These are phyloP conservation scores for Gnaphalium uliginosum DNA, from an alignment of 129 eudicot species.

Conservation along the genomic window DNA sequence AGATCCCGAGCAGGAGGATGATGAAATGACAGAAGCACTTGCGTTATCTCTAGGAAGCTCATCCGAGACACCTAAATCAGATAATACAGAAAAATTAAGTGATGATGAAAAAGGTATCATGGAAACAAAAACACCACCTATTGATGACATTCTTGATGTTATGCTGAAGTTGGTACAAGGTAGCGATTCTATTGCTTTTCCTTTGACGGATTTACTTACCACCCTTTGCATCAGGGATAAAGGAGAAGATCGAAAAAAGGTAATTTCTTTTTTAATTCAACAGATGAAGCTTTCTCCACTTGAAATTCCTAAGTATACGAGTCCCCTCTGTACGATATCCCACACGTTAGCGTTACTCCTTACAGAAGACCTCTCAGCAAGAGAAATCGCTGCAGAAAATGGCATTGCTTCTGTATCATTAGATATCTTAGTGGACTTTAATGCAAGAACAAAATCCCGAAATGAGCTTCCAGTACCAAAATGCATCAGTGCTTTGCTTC, in stretches of 20 bases:
- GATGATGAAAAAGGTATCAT: neutral
- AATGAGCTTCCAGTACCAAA: neutral
- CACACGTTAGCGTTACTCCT: conserved; percentile 1
- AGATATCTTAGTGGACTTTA: neutral
- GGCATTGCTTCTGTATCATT: neutral
- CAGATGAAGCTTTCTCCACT: conserved; percentile 5
- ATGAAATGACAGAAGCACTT: conserved; percentile 14
- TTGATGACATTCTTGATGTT: neutral
- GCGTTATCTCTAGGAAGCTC: conserved; percentile 10
- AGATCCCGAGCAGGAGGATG: neutral
- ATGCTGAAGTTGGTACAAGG: neutral
- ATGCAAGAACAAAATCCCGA: neutral
- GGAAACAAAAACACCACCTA: neutral
- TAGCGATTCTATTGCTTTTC: neutral
- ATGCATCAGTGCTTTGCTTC: conserved; percentile 2
- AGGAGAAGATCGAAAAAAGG: neutral
- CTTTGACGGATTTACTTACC: neutral
- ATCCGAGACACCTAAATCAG: neutral
- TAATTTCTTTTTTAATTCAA: neutral
- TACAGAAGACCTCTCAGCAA: neutral
- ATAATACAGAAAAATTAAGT: neutral
- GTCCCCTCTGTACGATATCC: neutral
- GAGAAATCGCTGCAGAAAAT: conserved; percentile 9
- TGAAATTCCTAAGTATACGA: neutral
- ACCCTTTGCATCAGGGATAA: neutral